phyloP scores from a whole-genome alignment of 495 filamentous ascomycete genomes.

The Lasiosphaeria hispida region DNA sequence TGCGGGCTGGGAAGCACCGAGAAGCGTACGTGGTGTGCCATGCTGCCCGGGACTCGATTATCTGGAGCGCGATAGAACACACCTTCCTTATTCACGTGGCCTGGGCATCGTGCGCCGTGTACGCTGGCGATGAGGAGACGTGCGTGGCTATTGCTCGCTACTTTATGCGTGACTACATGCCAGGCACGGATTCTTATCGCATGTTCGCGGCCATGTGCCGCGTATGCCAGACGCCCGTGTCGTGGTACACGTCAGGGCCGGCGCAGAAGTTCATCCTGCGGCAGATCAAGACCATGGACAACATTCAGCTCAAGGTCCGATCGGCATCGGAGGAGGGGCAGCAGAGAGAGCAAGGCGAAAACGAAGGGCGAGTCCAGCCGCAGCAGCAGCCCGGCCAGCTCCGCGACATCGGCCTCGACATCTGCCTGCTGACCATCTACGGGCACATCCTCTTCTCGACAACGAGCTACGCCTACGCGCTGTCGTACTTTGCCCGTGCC shows the following conservation, averaged over 20 bases:
- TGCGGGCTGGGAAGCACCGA: conserved; percentile 52
- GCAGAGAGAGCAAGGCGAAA: background rate
- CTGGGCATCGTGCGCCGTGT: conserved; percentile 81
- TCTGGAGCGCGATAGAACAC: conserved; percentile 69
- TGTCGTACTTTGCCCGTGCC: conserved; percentile 89
- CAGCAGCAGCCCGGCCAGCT: too few species aligned
- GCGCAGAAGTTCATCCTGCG: conserved; percentile 86
- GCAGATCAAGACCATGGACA: conserved; percentile 88
- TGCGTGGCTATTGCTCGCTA: conserved; percentile 67
- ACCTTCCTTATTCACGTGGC: conserved; percentile 75
- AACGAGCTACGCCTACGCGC: conserved; percentile 73
- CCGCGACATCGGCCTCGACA: conserved; percentile 39
- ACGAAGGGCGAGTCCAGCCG: too few species aligned
- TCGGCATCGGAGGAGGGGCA: background rate
- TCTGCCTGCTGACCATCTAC: conserved; percentile 79
- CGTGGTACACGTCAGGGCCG: conserved; percentile 57
- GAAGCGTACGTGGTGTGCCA: conserved; percentile 77
- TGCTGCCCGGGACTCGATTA: conserved; percentile 67
- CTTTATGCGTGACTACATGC: conserved; percentile 84
- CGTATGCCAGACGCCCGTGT: conserved; percentile 57
- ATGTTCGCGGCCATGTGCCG: conserved; percentile 72
- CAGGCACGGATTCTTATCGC: conserved; percentile 78
- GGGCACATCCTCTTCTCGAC: conserved; percentile 81
- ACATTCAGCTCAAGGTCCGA: conserved; percentile 14
- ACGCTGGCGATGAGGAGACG: conserved; percentile 74